Base-by-base conservation (phyloP, 2,329 filamentous ascomycete genomes). In the Lachnellula cervina region DNA sequence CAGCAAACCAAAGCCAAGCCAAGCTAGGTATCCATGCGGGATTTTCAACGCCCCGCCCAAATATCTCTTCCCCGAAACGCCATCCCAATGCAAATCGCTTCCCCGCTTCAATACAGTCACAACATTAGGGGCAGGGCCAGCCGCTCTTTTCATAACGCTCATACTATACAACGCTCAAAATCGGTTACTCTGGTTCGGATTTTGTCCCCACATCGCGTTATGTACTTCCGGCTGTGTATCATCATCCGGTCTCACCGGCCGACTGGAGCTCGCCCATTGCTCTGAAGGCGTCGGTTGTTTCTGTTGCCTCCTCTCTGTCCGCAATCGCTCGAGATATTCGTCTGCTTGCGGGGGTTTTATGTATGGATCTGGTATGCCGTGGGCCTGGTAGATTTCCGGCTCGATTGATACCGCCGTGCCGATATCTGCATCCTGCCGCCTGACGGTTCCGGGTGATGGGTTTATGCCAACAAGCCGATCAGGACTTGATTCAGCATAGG, bases 361-460 rank as follows among this genome's bases (percentile, higher is more conserved):
- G 40, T 61, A 62, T 7, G 53, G 56, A 23, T 37, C 32, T 44
- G 54, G 55, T 13, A 49, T 46, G 13, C 56, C 57, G 21, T 62
- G 63, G 42, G 56, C 63, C 13, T 61, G 52, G 52, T 68, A 66
- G n/a, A 59, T 44, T 21, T 57, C 53, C 45, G 64, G 61, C 4
- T 61, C 55, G 1, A 37, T 54, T 5, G 51, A 51, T 8, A 65
- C 49, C 9, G 65, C 64, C 58, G 66, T 61, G 0, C 64, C 65
- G 40, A 66, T 62, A 44, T 58, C 56, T n/a, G 49, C 21, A 16
- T 45, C 51, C 46, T 52, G 25, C 34, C 48, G 51, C 28, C 55
- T 54, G 9, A 59, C 35, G 8, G 42, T 17, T 19, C 52, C 59
- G 25, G 56, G 57, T n/a, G 59, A 57, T 13, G 62, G 59, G 45